Conservation (phyloP, 176 grass and related monocot species). For the Avena atlantica region DNA sequence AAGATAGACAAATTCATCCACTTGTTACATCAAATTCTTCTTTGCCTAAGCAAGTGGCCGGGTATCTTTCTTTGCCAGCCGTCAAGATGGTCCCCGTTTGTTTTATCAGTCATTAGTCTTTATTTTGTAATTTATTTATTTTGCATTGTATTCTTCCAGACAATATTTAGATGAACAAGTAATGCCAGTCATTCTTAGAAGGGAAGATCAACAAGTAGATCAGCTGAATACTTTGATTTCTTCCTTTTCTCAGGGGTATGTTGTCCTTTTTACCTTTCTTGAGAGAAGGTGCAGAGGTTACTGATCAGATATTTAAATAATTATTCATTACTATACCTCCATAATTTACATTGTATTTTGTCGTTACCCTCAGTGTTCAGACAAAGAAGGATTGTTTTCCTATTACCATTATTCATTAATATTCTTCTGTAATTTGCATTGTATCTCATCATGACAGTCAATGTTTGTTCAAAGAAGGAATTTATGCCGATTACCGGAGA, state of each 20-base stretch:
- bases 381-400: not conserved
- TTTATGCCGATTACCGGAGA: not conserved
- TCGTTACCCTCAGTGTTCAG: constrained; percentile 22
- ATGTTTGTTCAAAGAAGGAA: not conserved
- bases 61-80: not conserved
- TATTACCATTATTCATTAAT: not conserved
- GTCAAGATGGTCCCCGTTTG: not conserved
- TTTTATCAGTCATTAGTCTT: not conserved
- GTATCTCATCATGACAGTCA: constrained; percentile 9
- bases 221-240: not conserved
- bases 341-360: not conserved
- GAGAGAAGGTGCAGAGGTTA: not conserved
- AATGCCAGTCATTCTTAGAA: not conserved
- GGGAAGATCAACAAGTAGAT: constrained; percentile 14
- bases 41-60: not conserved
- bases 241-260: constrained; percentile 17
- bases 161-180: constrained; percentile 18
- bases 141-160: constrained; percentile 12
- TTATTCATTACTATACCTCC: constrained; percentile 15
- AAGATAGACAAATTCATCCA: constrained; percentile 32
- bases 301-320: not conserved
- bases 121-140: not conserved
- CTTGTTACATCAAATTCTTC: not conserved
- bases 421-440: not conserved
- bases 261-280: not conserved